Conservation (phyloP, 2,329 filamentous ascomycete species). For the Colletotrichum coccodes region DNA sequence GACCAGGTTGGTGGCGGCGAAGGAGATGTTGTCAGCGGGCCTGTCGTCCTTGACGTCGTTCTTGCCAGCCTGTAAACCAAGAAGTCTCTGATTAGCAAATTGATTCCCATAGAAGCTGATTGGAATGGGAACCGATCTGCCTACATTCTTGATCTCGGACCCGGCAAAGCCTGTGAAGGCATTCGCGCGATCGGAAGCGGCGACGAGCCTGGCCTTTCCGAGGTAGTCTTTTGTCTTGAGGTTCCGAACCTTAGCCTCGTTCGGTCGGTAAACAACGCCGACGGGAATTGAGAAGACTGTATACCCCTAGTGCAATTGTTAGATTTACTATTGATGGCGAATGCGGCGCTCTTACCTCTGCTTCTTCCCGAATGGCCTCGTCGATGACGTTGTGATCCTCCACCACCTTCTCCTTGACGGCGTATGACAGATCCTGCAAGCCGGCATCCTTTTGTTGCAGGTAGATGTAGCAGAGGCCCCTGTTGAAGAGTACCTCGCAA, state of each 20-base stretch:
- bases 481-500: slow-evolving; percentile 97
- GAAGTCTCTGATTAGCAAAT: slow-evolving; percentile 37
- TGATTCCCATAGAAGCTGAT: slow-evolving; percentile 14
- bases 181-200: slow-evolving; percentile 83
- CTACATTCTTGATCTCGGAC: slow-evolving; percentile 79
- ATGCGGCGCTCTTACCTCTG: slow-evolving; percentile 71
- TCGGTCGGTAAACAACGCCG: slow-evolving; percentile 93
- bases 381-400: slow-evolving; percentile 98
- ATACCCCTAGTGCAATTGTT: slow-evolving; percentile 73
- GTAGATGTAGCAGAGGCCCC: slow-evolving; percentile 97
- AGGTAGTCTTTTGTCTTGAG: slow-evolving; percentile 98
- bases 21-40: slow-evolving; percentile 86
- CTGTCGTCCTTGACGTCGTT: slow-evolving; percentile 78
- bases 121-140: slow-evolving; percentile 37
- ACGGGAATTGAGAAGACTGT: slow-evolving; percentile 99
- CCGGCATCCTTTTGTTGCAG: slow-evolving; percentile 90
- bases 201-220: slow-evolving; percentile 93
- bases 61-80: slow-evolving; percentile 56
- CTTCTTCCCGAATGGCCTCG: slow-evolving; percentile 92
- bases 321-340: background rate
- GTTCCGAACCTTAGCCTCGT: slow-evolving; percentile 98
- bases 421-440: slow-evolving; percentile 89
- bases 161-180: slow-evolving; percentile 86
- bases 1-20: slow-evolving; percentile 91
- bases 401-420: slow-evolving; percentile 95